Conservation (phyloP, 805 yeast genomes). For the Metschnikowia matae region DNA sequence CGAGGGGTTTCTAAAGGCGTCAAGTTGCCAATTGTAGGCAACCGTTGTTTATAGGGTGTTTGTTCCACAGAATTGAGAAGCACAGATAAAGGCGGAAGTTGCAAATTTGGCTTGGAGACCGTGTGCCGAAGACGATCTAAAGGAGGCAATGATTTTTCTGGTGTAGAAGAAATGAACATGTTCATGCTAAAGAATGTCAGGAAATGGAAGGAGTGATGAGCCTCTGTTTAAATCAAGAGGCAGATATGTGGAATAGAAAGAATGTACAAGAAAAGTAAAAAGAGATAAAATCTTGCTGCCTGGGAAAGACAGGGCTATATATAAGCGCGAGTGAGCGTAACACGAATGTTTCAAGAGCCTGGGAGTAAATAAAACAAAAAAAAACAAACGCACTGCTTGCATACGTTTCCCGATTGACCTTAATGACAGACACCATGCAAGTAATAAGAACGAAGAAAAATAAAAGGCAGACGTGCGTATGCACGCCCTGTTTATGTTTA, state of each 20-base stretch:
- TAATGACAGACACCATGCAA: constrained; percentile 20
- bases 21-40: constrained; percentile 27
- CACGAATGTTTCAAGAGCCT: constrained; percentile 2
- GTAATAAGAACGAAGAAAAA: constrained; percentile 11
- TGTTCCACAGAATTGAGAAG: constrained; percentile 23
- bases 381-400: constrained; percentile 3
- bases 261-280: background rate
- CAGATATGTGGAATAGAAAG: background rate
- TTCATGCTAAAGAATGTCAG: background rate
- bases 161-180: constrained; percentile 20
- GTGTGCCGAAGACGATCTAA: constrained; percentile 15
- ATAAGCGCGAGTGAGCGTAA: constrained; percentile 5
- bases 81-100: constrained; percentile 38
- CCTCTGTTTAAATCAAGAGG: background rate
- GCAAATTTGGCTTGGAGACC: constrained; percentile 12
- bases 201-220: background rate
- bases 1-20: constrained; percentile 18
- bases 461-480: background rate
- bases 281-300: background rate
- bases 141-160: constrained; percentile 30
- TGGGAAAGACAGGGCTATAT: background rate
- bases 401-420: constrained; percentile 6
- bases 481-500: constrained; percentile 10
- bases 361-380: background rate
- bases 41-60: constrained; percentile 17